Conservation (phyloP, 805 yeast species). For the Metschnikowia gelsemii region DNA sequence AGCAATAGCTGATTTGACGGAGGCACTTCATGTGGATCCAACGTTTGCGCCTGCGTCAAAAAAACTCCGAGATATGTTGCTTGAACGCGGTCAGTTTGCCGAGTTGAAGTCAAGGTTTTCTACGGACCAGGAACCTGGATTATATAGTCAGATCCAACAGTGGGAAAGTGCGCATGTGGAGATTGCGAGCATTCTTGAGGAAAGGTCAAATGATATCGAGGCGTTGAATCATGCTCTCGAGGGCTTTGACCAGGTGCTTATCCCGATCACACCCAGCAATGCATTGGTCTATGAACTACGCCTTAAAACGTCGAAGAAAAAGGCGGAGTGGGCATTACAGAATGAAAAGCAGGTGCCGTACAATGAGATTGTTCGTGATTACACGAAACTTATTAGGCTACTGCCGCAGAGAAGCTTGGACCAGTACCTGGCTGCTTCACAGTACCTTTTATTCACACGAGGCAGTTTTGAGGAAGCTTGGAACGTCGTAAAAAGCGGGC, state of each 20-base stretch:
- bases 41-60: constrained; percentile 48
- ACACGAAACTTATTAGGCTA: constrained; percentile 27
- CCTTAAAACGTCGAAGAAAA: constrained; percentile 23
- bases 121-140: constrained; percentile 12
- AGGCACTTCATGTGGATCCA: constrained; percentile 44
- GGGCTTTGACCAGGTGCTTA: constrained; percentile 7
- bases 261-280: constrained; percentile 45
- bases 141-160: constrained; percentile 17
- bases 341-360: constrained; percentile 1
- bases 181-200: constrained; percentile 17
- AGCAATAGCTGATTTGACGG: constrained; percentile 54
- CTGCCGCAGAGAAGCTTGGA: constrained; percentile 28
- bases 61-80: constrained; percentile 48
- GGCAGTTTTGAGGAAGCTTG: constrained; percentile 53
- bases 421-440: constrained; percentile 27
- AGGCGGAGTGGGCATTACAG: constrained; percentile 1
- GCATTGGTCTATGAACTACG: constrained; percentile 35
- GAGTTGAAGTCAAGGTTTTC: constrained; percentile 21
- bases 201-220: constrained; percentile 1
- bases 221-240: constrained; percentile 2
- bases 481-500: constrained; percentile 59
- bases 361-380: constrained; percentile 20
- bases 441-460: constrained; percentile 46
- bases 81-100: constrained; percentile 52
- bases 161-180: constrained; percentile 21